phyloP scores from a whole-genome alignment of 441 rosid species.

The Mallotus repandus region DNA sequence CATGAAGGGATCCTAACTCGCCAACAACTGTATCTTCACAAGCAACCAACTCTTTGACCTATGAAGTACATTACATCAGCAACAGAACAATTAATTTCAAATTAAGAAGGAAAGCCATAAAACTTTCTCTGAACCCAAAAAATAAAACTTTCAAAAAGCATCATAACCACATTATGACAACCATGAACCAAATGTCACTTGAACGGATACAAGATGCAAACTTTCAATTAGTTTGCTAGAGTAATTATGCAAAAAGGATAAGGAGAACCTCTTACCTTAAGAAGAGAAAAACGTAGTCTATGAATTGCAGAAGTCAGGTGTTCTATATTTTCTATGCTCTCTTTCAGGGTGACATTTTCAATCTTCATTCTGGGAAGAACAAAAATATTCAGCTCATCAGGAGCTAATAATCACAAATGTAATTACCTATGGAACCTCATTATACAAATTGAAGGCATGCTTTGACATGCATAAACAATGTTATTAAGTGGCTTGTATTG shows the following conservation, averaged over 20 bases:
- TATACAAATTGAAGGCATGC: not conserved
- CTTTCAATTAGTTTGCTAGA: not conserved
- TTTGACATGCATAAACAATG: not conserved
- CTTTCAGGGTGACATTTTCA: constrained; percentile 84
- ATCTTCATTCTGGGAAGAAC: constrained; percentile 67
- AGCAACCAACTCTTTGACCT: constrained; percentile 59
- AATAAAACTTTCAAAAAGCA: not conserved
- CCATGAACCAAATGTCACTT: not conserved
- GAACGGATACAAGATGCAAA: not conserved
- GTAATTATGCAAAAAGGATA: not conserved
- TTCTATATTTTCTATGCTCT: constrained; percentile 80
- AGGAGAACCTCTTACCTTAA: constrained; percentile 47
- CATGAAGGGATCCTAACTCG: constrained; percentile 44
- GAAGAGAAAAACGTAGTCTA: constrained; percentile 76
- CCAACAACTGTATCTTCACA: constrained; percentile 34
- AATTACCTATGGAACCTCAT: not conserved
- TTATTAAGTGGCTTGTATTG: not conserved
- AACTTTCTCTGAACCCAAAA: not conserved
- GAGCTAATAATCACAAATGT: constrained; percentile 1
- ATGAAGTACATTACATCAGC: constrained; percentile 18
- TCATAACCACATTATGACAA: not conserved
- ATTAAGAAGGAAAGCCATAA: not conserved
- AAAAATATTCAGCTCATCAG: constrained; percentile 12
- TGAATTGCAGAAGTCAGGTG: constrained; percentile 77
- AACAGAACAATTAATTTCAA: not conserved